Conservation (phyloP, 345 rosid genomes). For the Dipteronia sinensis region DNA sequence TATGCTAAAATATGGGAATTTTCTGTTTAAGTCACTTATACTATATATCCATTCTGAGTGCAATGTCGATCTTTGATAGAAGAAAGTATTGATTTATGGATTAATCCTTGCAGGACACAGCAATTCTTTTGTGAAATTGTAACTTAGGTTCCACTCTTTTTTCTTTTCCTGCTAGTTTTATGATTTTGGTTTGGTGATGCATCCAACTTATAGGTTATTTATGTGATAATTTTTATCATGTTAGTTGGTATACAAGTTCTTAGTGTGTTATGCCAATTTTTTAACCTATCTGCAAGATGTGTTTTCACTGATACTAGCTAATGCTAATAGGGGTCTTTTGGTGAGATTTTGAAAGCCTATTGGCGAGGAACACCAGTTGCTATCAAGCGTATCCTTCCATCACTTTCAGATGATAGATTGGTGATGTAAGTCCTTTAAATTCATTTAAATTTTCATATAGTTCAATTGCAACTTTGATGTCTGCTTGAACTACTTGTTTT, state of each 20-base stretch:
- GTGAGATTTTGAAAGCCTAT: constrained; percentile 88
- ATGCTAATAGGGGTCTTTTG: constrained; percentile 83
- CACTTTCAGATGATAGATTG: constrained; percentile 97
- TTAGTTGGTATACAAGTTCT: background rate
- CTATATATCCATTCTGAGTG: background rate
- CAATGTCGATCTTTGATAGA: background rate
- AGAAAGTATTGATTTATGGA: background rate
- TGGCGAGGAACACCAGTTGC: constrained; percentile 99
- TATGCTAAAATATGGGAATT: too few relatives aligned
- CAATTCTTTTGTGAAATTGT: background rate
- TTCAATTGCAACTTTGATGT: constrained; percentile 3
- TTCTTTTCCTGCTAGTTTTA: background rate
- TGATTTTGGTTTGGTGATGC: background rate
- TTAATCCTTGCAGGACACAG: too few relatives aligned
- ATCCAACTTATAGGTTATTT: constrained; percentile 4
- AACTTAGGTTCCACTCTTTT: background rate
- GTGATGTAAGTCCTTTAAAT: constrained; percentile 70
- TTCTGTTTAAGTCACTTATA: too few relatives aligned
- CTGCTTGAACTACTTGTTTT: background rate
- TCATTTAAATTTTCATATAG: constrained; percentile 4
- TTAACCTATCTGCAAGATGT: constrained; percentile 10
- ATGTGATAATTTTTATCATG: background rate
- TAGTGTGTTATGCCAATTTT: background rate
- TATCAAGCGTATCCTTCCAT: constrained; percentile 93
- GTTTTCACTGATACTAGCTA: constrained; percentile 30